phyloP scores from a whole-genome alignment of 1,139 yeast genomes.

The Debaryomycetaceae sp. region DNA sequence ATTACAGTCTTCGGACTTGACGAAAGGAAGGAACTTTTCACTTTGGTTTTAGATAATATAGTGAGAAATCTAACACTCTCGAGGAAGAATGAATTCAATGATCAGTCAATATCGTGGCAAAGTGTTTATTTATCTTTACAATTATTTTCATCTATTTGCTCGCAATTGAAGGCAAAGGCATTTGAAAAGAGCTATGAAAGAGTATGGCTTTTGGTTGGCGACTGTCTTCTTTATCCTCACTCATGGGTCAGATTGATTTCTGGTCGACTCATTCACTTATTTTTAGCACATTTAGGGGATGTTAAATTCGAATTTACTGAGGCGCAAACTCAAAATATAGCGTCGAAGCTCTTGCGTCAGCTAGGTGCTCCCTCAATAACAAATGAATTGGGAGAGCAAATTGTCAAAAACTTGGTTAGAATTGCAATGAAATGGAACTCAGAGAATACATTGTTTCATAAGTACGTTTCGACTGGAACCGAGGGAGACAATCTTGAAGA shows the following conservation, averaged over 20 bases:
- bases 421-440: slow-evolving; percentile 64
- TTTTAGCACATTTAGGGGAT: slow-evolving; percentile 42
- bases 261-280: slow-evolving; percentile 54
- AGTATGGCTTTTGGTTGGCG: slow-evolving; percentile 54
- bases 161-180: slow-evolving; percentile 26
- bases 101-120: slow-evolving; percentile 62
- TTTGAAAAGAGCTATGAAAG: slow-evolving; percentile 24
- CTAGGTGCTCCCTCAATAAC: slow-evolving; percentile 73
- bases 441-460: slow-evolving; percentile 34
- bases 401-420: slow-evolving; percentile 63
- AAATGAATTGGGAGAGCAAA: slow-evolving; percentile 61
- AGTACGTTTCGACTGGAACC: neutral
- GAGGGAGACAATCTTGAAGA: slow-evolving; percentile 17
- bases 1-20: slow-evolving; percentile 49
- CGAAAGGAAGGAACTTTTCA: slow-evolving; percentile 33
- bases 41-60: slow-evolving; percentile 34
- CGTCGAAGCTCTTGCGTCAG: slow-evolving; percentile 70
- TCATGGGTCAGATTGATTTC: slow-evolving; percentile 83
- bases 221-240: slow-evolving; percentile 75
- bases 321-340: slow-evolving; percentile 58
- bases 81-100: slow-evolving; percentile 28
- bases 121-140: slow-evolving; percentile 63
- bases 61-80: slow-evolving; percentile 33
- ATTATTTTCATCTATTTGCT: slow-evolving; percentile 45
- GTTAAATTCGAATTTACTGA: slow-evolving; percentile 29